Evolutionary conservation across 1,139 yeast species (phyloP), one percentile per base, ranked within the genome.

Genomic region (Candida sp.): DNA sequence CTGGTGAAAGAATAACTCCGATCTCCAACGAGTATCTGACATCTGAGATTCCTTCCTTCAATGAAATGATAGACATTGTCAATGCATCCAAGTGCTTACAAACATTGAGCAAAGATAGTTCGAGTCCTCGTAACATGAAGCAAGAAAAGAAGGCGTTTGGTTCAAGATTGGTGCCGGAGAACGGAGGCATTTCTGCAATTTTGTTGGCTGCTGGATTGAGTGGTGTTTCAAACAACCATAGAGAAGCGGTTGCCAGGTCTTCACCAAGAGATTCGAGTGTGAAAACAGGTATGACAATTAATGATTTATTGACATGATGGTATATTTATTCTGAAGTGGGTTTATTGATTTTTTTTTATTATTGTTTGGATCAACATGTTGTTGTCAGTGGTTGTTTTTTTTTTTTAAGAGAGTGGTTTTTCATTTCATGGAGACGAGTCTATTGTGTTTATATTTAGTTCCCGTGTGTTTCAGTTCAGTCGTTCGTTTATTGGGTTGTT

Each of bases 51-150:
- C 41, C 44, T 44, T 49, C 56, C 11, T 54, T 50, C 34, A 52
- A 39, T 12, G 75, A 69, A 37, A 62, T 69, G 62, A 58, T 66
- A 49, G 80, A 73, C 47, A 64, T 75, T 12, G 70, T 75, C 12
- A 72, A 70, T 55, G 80, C 80, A 4, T 73, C 78, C 26, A 67
- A 68, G 54, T 75, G 79, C 52, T 63, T 75, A 30, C 78, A 74
- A 56, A 65, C 70, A 23, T 60, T 75, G 33, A 51, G 55, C 27
- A 43, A 39, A 49, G 32, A 33, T 9, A 30, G 31, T 8, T 32
- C 40, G 23, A 35, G 46, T 34, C 35, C 39, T 23, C 39, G 44
- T 22, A 27, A 39, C 22, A 30, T 23, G 40, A 40, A 37, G 1
- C 17, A 12, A 23, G 47, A 37, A 33, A 17, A 25, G 7, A 28